Percentiles rank a stretch among this genome's conserved stretches.
phyloP scores from a whole-genome alignment of 179 eudicot species.

The Heliamphora pulchella region DNA sequence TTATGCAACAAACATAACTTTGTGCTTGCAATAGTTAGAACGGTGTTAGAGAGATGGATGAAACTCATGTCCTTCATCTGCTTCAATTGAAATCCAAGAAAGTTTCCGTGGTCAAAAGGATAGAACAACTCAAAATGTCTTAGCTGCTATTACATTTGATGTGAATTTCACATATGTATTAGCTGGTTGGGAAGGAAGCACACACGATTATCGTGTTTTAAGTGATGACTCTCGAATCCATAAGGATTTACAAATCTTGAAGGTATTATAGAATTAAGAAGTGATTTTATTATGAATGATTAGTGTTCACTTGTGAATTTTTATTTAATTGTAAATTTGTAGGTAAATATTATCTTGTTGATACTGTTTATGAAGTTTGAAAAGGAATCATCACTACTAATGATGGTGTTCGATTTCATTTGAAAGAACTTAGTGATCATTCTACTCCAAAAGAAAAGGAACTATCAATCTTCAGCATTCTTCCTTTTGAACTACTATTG shows the following conservation, averaged over 20 bases:
- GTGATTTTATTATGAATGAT: no score
- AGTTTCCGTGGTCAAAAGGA: constrained; percentile 7
- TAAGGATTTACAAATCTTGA: no score
- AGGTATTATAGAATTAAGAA: no score
- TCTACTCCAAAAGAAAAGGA: constrained; percentile 8
- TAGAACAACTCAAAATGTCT: neutral
- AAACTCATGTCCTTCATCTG: neutral
- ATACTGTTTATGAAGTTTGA: no score
- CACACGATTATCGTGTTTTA: no score
- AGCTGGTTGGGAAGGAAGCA: constrained; percentile 17
- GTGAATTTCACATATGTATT: constrained; percentile 10
- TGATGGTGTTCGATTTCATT: constrained; percentile 17
- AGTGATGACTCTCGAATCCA: no score
- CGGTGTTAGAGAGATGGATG: neutral
- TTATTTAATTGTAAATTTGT: no score
- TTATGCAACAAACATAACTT: no score
- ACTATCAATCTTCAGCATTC: constrained; percentile 19
- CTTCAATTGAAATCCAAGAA: neutral
- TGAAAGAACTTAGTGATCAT: constrained; percentile 10
- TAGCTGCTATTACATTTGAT: neutral
- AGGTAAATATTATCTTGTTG: no score
- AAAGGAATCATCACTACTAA: constrained; percentile 11
- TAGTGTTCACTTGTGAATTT: no score
- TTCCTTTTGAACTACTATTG: constrained; percentile 7
- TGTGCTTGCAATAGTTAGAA: neutral